Evolutionary conservation across 305 asterid species (phyloP).

Genomic region (Fraxinus xanthoxyloides): DNA sequence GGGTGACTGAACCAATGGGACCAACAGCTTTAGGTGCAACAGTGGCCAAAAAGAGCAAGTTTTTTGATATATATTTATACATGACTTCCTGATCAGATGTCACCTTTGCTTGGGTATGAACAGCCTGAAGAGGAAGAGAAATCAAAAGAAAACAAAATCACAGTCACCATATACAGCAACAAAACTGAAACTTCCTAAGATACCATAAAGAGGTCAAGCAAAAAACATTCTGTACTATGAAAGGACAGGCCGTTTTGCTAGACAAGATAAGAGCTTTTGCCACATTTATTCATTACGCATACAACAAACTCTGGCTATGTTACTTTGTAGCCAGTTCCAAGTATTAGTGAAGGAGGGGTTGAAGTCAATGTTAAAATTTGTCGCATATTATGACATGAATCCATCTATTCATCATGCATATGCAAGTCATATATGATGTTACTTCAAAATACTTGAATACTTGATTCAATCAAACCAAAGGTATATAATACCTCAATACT

Average conservation of each 20-base stretch:
- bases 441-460: neutral
- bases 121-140: slow-evolving; percentile 57
- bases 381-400: neutral
- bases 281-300: neutral
- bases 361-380: neutral
- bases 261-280: neutral
- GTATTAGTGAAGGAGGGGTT: neutral
- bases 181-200: slow-evolving; percentile 1
- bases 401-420: neutral
- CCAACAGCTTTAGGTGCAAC: slow-evolving; percentile 82
- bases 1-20: slow-evolving; percentile 82
- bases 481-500: neutral
- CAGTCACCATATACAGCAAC: slow-evolving; percentile 17
- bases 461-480: neutral
- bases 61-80: slow-evolving; percentile 89
- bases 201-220: neutral
- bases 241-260: neutral
- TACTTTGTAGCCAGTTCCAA: neutral
- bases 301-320: neutral
- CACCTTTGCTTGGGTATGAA: slow-evolving; percentile 94
- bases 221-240: neutral
- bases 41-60: slow-evolving; percentile 82
- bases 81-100: slow-evolving; percentile 84
- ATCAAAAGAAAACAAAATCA: slow-evolving; percentile 14
- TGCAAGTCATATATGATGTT: neutral